Base-by-base conservation (phyloP, 2,329 filamentous ascomycete genomes). In the Thelonectria rubi region DNA sequence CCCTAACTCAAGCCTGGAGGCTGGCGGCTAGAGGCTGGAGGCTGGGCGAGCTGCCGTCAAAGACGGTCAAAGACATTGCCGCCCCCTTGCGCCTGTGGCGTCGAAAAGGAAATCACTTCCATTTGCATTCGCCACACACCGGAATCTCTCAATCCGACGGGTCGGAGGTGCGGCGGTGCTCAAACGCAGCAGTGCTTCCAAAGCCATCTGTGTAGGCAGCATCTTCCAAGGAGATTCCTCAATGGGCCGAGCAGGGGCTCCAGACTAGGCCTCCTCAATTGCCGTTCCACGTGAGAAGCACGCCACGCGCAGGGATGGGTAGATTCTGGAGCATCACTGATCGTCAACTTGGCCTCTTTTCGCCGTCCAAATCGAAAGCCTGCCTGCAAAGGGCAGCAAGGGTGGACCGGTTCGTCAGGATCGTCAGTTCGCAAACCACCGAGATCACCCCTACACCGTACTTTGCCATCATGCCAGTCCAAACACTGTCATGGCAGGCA, bases 241-340 rank as follows among this genome's bases (percentile, higher is more conserved):
- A 68, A 62, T 45, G 62, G 48, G 49, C 51, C 57, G 45, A 50
- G 58, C 20, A 50, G 32, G 49, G 60, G 43, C 46, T 59, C 54
- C 53, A 60, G 58, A 21, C 39, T 39, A 51, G 43, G 40, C 58
- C 48, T 43, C 58, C 46, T 43, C 45, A 60, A 71, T 57, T 67
- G 58, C 58, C 60, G 64, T 65, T 18, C 52, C 48, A 63, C 60
- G 54, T 63, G 62, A 66, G 57, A 55, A 64, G 61, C 58, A 62
- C 63, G 63, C 63, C 61, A 65, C 55, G 32, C 40, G 43, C 56
- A 56, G 51, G 63, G 57, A 61, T 62, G 58, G 30, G 37, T 48
- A 39, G 39, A 60, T 56, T 55, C 48, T 49, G 34, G 37, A 53
- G 54, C 30, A 50, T 61, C 39, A 32, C 49, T 54, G 49, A 62